Evolutionary conservation across 495 filamentous ascomycete genomes (phyloP), one percentile per base, ranked within the genome.

Genomic region (Tetracladium setigerum): DNA sequence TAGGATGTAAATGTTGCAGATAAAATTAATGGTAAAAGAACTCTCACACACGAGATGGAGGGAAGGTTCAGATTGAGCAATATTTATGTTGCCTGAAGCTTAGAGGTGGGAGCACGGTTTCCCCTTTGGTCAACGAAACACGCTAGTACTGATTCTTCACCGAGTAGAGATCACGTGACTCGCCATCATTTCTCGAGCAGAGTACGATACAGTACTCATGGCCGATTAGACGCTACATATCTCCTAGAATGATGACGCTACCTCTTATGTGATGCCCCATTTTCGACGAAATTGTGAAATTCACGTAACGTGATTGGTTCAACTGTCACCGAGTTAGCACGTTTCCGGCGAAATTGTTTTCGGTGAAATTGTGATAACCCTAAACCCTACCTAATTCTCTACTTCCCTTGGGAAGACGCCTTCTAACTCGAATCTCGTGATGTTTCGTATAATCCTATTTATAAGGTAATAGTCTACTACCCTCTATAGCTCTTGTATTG

Each of bases 281-380:
- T 39, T 39, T 39, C 15, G 15, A 39, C 37, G 37, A 39, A 39
- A 39, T 39, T 39, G 37, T 39, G 15, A 39, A 39, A 10, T 39
- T 16, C 15, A 16, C 15, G 15, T 39, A 16, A 10, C 15, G 15
- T 39, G 15, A 39, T 39, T 39, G 37, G 37, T 39, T 16, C 15
- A 16, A 16, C 8, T 16, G 37, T 16, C 17, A 16, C 37, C 17
- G 15, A 39, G 37, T 39, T 16, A 39, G 15, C 15, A 39, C 8
- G 37, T 13, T 10, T 39, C 15, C 17, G 15, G 15, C 15, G 15
- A 39, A 39, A 39, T 39, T 39, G 15, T 39, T 8, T 13, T 39
- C 37, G 37, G 37, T 39, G 17, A 39, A 39, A 39, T 39, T 39
- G 15, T 39, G 15, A 39, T 39, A 13, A 13, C 37, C 17, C 12